Conservation (phyloP, 176 grass and related monocot species). For the Oryza glaberrima region DNA sequence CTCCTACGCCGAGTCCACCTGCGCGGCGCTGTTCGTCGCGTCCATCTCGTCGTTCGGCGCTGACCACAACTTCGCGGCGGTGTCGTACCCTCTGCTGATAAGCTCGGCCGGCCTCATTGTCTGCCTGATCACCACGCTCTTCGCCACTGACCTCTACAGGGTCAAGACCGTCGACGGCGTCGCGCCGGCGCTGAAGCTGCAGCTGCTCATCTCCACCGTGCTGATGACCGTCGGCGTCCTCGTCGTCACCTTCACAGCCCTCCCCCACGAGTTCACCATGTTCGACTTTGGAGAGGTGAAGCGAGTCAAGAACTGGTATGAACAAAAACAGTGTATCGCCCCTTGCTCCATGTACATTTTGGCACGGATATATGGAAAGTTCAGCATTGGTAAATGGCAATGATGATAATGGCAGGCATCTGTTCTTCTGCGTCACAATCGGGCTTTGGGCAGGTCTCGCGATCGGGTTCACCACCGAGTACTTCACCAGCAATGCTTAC, state of each 20-base stretch:
- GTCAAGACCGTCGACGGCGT: conserved; percentile 55
- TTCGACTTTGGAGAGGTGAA: conserved; percentile 65
- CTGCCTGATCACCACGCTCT: conserved; percentile 67
- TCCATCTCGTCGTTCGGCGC: conserved; percentile 75
- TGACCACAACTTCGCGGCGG: conserved; percentile 55
- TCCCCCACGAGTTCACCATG: conserved; percentile 61
- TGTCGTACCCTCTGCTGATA: conserved; percentile 66
- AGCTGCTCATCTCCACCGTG: conserved; percentile 64
- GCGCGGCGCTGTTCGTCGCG: conserved; percentile 72
- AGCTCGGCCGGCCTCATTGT: conserved; percentile 65
- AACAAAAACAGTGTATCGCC: too few relatives aligned
- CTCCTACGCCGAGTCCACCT: conserved; percentile 85
- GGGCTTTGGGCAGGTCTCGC: conserved; percentile 69
- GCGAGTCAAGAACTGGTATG: conserved; percentile 67
- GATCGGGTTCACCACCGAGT: conserved; percentile 73
- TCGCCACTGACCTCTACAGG: conserved; percentile 55
- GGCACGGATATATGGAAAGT: not conserved
- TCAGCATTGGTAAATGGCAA: not conserved
- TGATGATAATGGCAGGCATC: conserved; percentile 47
- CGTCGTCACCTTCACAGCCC: conserved; percentile 48
- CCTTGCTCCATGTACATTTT: not conserved
- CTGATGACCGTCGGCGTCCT: conserved; percentile 63
- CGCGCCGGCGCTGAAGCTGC: conserved; percentile 54
- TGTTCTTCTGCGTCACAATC: conserved; percentile 68
- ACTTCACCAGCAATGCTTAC: conserved; percentile 75